These are phyloP conservation scores for Eutrema heterophyllum DNA, from an alignment of 345 rosid genomes.

Conservation along the genomic window DNA sequence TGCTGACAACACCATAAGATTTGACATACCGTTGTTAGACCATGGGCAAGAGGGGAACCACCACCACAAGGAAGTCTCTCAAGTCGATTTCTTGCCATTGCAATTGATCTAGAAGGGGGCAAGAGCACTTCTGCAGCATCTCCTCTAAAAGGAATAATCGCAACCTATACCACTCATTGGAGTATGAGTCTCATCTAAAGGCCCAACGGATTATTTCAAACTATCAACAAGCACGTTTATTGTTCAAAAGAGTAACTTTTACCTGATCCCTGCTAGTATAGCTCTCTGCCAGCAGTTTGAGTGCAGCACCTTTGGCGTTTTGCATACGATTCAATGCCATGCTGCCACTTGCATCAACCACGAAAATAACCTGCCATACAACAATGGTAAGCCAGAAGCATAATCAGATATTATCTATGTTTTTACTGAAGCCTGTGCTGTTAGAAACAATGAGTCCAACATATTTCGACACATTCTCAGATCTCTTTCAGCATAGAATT, in stretches of 20 bases:
- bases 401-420: not conserved
- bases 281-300: slow-evolving; percentile 92
- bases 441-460: not conserved
- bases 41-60: slow-evolving; percentile 98
- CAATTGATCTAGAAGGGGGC: slow-evolving; percentile 94
- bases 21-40: slow-evolving; percentile 75
- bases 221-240: not conserved
- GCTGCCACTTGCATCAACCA: slow-evolving; percentile 99
- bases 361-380: slow-evolving; percentile 71
- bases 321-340: slow-evolving; percentile 99
- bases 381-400: slow-evolving; percentile 11
- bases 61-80: slow-evolving; percentile 99
- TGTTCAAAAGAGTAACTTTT: slow-evolving; percentile 11
- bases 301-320: slow-evolving; percentile 97
- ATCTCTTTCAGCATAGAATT: not conserved
- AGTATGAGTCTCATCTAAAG: slow-evolving; percentile 1
- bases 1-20: not conserved
- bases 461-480: not conserved
- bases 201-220: not conserved
- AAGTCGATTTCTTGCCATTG: slow-evolving; percentile 97
- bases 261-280: slow-evolving; percentile 99
- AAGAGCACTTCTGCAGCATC: slow-evolving; percentile 92
- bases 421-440: not conserved
- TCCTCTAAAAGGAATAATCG: slow-evolving; percentile 96
- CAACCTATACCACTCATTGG: slow-evolving; percentile 48